Conservation (phyloP, 495 filamentous ascomycete genomes). For the Hyphodiscus hymeniophilus region DNA sequence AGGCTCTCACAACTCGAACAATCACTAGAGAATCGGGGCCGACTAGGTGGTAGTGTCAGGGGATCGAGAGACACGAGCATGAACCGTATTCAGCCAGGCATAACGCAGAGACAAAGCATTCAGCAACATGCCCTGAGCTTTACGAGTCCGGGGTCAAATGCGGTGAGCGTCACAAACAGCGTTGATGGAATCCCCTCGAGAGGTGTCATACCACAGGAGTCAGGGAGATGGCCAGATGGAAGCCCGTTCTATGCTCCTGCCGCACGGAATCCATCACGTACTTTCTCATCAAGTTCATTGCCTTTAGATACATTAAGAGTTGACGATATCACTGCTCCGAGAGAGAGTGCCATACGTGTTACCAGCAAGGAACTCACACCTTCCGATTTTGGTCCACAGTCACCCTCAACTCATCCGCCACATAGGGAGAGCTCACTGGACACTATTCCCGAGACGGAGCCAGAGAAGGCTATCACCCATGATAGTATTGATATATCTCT, state of each 20-base stretch:
- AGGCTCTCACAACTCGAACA: slow-evolving; percentile 19
- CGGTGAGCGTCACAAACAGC: slow-evolving; percentile 8
- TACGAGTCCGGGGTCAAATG: slow-evolving; percentile 7
- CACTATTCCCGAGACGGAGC: not conserved
- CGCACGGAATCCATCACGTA: slow-evolving; percentile 20
- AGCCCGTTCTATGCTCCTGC: slow-evolving; percentile 24
- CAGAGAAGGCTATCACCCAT: not conserved
- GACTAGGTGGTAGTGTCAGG: not conserved
- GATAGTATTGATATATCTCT: slow-evolving; percentile 24
- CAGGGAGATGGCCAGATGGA: slow-evolving; percentile 22
- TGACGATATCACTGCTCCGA: slow-evolving; percentile 15
- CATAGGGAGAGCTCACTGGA: not conserved
- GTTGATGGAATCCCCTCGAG: slow-evolving; percentile 2
- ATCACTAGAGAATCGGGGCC: not conserved
- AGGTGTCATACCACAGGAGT: slow-evolving; percentile 18
- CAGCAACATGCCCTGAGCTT: not conserved
- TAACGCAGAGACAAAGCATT: not conserved
- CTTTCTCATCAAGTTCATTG: slow-evolving; percentile 11
- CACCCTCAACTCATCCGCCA: not conserved
- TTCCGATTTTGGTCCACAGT: slow-evolving; percentile 18
- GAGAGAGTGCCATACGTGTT: slow-evolving; percentile 21
- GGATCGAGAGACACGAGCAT: not conserved
- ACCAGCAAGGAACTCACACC: slow-evolving; percentile 21
- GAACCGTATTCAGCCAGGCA: not conserved
- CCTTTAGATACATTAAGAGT: slow-evolving; percentile 11